Percentiles rank a stretch among this genome's conserved stretches.
phyloP scores from a whole-genome alignment of 2,329 filamentous ascomycete genomes.

The Trichoderma brevicompactum region DNA sequence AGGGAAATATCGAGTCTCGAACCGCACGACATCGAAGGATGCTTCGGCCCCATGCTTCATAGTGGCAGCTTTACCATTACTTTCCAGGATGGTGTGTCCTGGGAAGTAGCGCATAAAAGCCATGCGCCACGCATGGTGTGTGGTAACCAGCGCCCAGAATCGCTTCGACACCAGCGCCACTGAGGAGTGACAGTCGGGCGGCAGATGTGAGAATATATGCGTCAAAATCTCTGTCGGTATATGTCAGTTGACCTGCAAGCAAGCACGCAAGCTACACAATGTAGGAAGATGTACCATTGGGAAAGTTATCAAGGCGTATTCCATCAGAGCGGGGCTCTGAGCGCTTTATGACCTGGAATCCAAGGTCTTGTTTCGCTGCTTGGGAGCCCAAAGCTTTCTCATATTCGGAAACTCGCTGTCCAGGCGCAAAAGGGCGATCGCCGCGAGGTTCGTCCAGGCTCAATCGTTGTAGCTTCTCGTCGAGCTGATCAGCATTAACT shows the following conservation, averaged over 20 bases:
- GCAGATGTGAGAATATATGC: slow-evolving; percentile 86
- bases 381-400: slow-evolving; percentile 61
- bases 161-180: slow-evolving; percentile 86
- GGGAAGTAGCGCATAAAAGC: slow-evolving; percentile 92
- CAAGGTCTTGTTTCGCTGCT: slow-evolving; percentile 53
- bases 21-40: slow-evolving; percentile 60
- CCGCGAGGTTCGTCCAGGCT: slow-evolving; percentile 44
- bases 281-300: slow-evolving; percentile 73
- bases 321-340: slow-evolving; percentile 46
- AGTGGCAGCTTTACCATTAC: slow-evolving; percentile 42
- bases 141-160: slow-evolving; percentile 85
- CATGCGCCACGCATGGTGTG: slow-evolving; percentile 90
- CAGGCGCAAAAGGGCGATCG: slow-evolving; percentile 44
- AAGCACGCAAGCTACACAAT: background rate
- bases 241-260: slow-evolving; percentile 30
- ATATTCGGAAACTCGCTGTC: slow-evolving; percentile 63
- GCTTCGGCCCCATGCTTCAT: slow-evolving; percentile 50
- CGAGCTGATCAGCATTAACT: slow-evolving; percentile 51
- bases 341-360: slow-evolving; percentile 61
- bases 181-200: slow-evolving; percentile 79
- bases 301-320: slow-evolving; percentile 62
- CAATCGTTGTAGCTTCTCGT: slow-evolving; percentile 59
- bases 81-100: slow-evolving; percentile 58
- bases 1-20: slow-evolving; percentile 78
- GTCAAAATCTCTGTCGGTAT: slow-evolving; percentile 76